A percentile compares a stretch with the other conserved stretches of the same genome.
phyloP scores from a whole-genome alignment of 192 early-diverging fungal genomes.

The Linnemannia exigua region DNA sequence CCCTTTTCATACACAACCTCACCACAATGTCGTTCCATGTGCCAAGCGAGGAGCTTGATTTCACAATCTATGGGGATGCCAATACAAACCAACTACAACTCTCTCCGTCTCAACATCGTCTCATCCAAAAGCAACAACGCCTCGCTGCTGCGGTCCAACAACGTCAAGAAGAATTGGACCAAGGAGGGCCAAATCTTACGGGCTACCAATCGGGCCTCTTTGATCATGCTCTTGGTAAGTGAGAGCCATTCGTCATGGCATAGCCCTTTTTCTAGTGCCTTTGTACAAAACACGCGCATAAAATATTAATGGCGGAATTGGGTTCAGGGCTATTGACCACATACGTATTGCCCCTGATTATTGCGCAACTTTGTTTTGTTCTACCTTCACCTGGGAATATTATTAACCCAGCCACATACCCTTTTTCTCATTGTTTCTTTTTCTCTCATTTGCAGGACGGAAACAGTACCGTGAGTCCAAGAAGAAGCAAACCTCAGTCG shows the following conservation, averaged over 20 bases:
- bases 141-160: background rate
- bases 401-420: background rate
- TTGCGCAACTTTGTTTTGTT: background rate
- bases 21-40: constrained; percentile 18
- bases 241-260: background rate
- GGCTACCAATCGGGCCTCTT: constrained; percentile 23
- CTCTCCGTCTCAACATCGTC: background rate
- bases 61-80: constrained; percentile 20
- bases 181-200: constrained; percentile 5
- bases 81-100: constrained; percentile 29
- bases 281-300: no score
- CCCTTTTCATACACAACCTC: background rate
- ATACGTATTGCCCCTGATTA: background rate
- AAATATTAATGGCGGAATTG: background rate
- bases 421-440: background rate
- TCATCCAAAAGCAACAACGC: constrained; percentile 7
- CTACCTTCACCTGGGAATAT: background rate
- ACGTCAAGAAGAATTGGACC: background rate
- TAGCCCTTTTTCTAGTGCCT: background rate
- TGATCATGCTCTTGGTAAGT: background rate
- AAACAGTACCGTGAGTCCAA: background rate
- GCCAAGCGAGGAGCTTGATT: constrained; percentile 15
- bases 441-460: background rate
- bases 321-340: background rate
- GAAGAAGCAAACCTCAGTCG: constrained; percentile 6